Evolutionary conservation across 371 early-diverging fungal genomes (phyloP).

Genomic region (Actinomortierella wolfii): DNA sequence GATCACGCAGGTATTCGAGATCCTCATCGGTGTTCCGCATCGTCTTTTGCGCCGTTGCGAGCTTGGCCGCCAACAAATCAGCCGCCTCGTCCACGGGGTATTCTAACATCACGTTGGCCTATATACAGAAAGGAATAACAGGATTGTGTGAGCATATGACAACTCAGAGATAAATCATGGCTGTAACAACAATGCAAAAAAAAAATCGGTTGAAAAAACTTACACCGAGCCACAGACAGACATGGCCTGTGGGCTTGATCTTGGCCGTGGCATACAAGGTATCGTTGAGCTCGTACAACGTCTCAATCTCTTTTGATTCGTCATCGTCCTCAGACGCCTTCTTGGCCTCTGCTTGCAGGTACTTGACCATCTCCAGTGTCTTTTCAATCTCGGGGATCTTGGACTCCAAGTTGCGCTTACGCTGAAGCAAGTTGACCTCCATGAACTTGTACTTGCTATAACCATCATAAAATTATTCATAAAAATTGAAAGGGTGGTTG

Average conservation of each 20-base stretch:
- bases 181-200: too few species aligned
- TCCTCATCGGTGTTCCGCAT: slow-evolving; percentile 84
- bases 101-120: slow-evolving; percentile 98
- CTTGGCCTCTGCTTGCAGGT: slow-evolving; percentile 59
- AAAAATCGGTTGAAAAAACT: slow-evolving; percentile 20
- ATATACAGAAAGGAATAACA: slow-evolving; percentile 1
- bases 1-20: slow-evolving; percentile 91
- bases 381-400: slow-evolving; percentile 98
- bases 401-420: slow-evolving; percentile 79
- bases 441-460: slow-evolving; percentile 95
- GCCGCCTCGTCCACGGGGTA: slow-evolving; percentile 91
- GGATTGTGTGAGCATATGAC: not conserved
- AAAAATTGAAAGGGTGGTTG: slow-evolving; percentile 7
- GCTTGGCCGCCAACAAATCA: slow-evolving; percentile 78
- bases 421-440: slow-evolving; percentile 88
- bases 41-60: slow-evolving; percentile 72
- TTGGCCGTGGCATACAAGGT: slow-evolving; percentile 90
- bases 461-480: not conserved
- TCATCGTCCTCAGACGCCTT: slow-evolving; percentile 48
- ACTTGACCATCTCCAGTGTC: slow-evolving; percentile 86
- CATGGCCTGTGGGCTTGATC: slow-evolving; percentile 75
- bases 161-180: not conserved
- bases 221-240: slow-evolving; percentile 96
- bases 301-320: slow-evolving; percentile 70
- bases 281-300: slow-evolving; percentile 92